Evolutionary conservation across 225 moss, liverwort and hornwort genomes (phyloP).

Genomic region (Bryoerythrophyllum caledonicum): DNA sequence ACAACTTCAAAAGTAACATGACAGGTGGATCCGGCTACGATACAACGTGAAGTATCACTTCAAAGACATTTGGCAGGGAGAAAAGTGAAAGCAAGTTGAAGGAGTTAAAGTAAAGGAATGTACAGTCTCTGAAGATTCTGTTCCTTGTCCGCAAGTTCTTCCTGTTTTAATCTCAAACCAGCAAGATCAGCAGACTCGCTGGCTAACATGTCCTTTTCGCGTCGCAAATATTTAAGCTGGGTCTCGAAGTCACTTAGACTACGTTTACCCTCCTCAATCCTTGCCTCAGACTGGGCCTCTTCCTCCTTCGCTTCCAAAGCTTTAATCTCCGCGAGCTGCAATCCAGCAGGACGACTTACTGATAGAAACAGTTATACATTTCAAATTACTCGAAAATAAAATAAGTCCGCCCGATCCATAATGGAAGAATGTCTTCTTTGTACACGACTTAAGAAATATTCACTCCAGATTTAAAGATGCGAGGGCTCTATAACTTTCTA

Average conservation of each 20-base stretch:
- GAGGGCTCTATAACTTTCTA: conserved; percentile 9
- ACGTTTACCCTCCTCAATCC: conserved; percentile 60
- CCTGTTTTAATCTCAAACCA: conserved; percentile 69
- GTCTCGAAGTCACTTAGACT: conserved; percentile 56
- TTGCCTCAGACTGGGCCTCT: conserved; percentile 54
- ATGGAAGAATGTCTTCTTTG: neutral
- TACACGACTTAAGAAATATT: neutral
- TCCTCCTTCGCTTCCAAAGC: conserved; percentile 44
- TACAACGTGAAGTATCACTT: neutral
- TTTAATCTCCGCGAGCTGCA: conserved; percentile 73
- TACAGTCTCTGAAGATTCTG: conserved; percentile 66
- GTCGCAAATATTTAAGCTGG: conserved; percentile 67
- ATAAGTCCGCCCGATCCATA: neutral
- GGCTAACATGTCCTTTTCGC: conserved; percentile 82
- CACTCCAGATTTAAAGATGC: neutral
- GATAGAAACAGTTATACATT: conserved; percentile 3
- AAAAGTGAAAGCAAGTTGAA: conserved; percentile 13
- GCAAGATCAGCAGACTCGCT: conserved; percentile 81
- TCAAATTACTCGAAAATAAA: conserved; percentile 13
- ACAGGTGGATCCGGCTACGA: neutral
- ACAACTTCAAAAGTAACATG: neutral
- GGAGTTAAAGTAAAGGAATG: conserved; percentile 16
- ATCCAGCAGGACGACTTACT: conserved; percentile 24
- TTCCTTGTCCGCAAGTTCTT: conserved; percentile 80
- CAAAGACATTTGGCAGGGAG: conserved; percentile 18